Conservation (phyloP, 768 basidiomycete genomes). For the Rhodocollybia butyracea region DNA sequence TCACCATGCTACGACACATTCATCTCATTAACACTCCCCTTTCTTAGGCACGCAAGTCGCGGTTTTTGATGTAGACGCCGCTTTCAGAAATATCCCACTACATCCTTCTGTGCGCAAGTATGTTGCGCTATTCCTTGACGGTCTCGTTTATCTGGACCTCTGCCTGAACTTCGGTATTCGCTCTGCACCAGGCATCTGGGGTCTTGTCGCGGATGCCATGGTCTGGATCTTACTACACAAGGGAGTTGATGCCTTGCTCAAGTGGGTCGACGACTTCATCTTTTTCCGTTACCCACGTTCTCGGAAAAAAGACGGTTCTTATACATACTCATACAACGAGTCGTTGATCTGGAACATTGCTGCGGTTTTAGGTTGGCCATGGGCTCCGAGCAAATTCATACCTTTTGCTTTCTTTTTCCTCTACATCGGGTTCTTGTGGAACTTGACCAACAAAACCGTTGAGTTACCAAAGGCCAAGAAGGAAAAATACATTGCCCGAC, state of each 20-base stretch:
- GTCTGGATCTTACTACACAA: conserved; percentile 17
- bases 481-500: conserved; percentile 21
- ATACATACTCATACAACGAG: conserved; percentile 12
- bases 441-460: conserved; percentile 23
- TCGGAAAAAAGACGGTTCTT: background rate
- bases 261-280: conserved; percentile 28
- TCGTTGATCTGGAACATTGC: conserved; percentile 14
- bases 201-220: conserved; percentile 28
- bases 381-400: conserved; percentile 15
- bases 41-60: conserved; percentile 33
- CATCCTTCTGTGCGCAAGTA: conserved; percentile 21
- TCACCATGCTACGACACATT: too few species aligned
- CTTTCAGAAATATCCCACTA: conserved; percentile 31
- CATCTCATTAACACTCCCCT: too few species aligned
- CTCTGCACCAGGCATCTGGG: conserved; percentile 28
- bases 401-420: conserved; percentile 18
- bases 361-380: conserved; percentile 19
- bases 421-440: conserved; percentile 39
- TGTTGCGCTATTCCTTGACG: conserved; percentile 20
- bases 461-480: conserved; percentile 28
- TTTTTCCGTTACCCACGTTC: conserved; percentile 19
- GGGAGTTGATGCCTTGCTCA: conserved; percentile 15
- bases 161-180: conserved; percentile 25
- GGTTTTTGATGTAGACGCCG: conserved; percentile 34
- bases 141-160: conserved; percentile 25